These are phyloP conservation scores for Fomitopsis serialis DNA, from an alignment of 768 basidiomycete genomes.

Conservation along the genomic window DNA sequence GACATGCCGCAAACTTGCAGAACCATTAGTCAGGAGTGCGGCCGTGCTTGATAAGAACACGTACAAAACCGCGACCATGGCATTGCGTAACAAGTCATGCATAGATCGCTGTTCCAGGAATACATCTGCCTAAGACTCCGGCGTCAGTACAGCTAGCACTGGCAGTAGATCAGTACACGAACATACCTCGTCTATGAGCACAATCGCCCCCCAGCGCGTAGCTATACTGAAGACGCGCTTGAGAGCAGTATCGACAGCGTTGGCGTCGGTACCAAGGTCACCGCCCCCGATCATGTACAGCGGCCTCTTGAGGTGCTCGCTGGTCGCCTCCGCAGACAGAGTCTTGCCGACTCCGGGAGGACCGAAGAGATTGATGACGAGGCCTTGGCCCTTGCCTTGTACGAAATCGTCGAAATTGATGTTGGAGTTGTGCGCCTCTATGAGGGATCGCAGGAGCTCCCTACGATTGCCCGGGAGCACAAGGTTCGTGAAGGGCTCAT, in stretches of 20 bases:
- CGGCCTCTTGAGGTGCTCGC: slow-evolving; percentile 15
- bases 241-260: slow-evolving; percentile 25
- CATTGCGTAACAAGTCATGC: slow-evolving; percentile 54
- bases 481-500: slow-evolving; percentile 25
- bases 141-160: not conserved
- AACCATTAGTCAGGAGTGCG: not conserved
- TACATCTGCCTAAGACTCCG: slow-evolving; percentile 42
- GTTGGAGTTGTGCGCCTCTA: slow-evolving; percentile 15
- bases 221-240: slow-evolving; percentile 26
- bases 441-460: slow-evolving; percentile 24
- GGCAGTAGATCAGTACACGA: slow-evolving; percentile 2
- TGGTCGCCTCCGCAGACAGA: slow-evolving; percentile 21
- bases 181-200: slow-evolving; percentile 25
- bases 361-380: slow-evolving; percentile 27
- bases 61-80: slow-evolving; percentile 57
- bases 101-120: slow-evolving; percentile 65
- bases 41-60: slow-evolving; percentile 11
- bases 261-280: slow-evolving; percentile 20
- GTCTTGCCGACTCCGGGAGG: slow-evolving; percentile 25
- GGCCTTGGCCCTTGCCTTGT: slow-evolving; percentile 29
- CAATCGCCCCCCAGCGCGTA: slow-evolving; percentile 27
- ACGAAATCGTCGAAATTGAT: slow-evolving; percentile 27
- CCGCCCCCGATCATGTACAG: slow-evolving; percentile 16
- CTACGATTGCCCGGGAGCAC: slow-evolving; percentile 27
- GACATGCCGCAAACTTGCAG: slow-evolving; percentile 20